Evolutionary conservation across 208 protist species (phyloP).

Genomic region (Trypanosoma avium): DNA sequence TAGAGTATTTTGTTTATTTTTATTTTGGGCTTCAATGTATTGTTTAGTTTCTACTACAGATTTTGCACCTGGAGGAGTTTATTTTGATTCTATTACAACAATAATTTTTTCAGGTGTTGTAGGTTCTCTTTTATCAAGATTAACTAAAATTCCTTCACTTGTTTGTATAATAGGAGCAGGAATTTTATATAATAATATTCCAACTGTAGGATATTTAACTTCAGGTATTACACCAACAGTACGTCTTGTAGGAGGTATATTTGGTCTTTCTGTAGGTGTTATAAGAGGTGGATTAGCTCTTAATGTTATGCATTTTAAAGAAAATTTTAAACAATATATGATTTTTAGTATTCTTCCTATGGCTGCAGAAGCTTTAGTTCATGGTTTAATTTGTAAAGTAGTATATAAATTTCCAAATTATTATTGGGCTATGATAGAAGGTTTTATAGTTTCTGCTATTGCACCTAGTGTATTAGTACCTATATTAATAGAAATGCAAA

Average conservation of each 20-base stretch:
- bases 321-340: conserved; percentile 50
- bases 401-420: conserved; percentile 47
- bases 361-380: conserved; percentile 42
- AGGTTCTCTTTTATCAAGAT: conserved; percentile 35
- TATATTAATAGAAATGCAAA: conserved; percentile 47
- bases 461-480: conserved; percentile 51
- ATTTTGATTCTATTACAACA: conserved; percentile 54
- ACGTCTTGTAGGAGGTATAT: conserved; percentile 34
- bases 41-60: conserved; percentile 34
- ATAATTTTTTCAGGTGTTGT: conserved; percentile 49
- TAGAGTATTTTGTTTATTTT: conserved; percentile 39
- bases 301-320: conserved; percentile 47
- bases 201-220: conserved; percentile 42
- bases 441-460: conserved; percentile 48
- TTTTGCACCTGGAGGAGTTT: conserved; percentile 53
- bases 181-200: conserved; percentile 60
- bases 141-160: conserved; percentile 44
- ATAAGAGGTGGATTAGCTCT: conserved; percentile 58
- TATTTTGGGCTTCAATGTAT: conserved; percentile 64
- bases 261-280: conserved; percentile 50
- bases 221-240: conserved; percentile 41
- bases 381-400: conserved; percentile 42
- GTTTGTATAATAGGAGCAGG: conserved; percentile 51
- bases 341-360: conserved; percentile 43
- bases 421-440: conserved; percentile 47